phyloP scores from a whole-genome alignment of 805 yeast species.

The Schwanniomyces sp. region DNA sequence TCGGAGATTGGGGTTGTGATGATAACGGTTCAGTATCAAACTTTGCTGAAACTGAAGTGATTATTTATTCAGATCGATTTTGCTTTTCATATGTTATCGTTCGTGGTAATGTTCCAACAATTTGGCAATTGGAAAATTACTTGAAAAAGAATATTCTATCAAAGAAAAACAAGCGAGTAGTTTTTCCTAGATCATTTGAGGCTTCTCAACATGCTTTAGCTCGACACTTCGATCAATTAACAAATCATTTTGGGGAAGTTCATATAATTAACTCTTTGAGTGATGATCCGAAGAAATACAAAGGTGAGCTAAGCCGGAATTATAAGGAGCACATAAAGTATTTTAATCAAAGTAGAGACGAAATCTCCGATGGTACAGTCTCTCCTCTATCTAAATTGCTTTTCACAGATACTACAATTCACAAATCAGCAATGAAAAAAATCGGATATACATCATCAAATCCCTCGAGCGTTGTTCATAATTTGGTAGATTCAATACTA shows the following conservation, averaged over 20 bases:
- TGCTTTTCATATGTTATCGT: constrained; percentile 47
- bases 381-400: constrained; percentile 12
- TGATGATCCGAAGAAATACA: constrained; percentile 37
- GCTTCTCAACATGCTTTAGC: constrained; percentile 53
- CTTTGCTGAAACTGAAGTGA: constrained; percentile 52
- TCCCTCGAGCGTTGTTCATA: constrained; percentile 30
- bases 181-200: constrained; percentile 52
- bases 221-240: constrained; percentile 48
- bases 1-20: constrained; percentile 60
- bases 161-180: constrained; percentile 38
- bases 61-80: constrained; percentile 40
- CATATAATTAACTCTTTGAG: constrained; percentile 51
- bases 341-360: constrained; percentile 26
- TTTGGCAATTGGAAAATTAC: constrained; percentile 52
- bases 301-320: constrained; percentile 44
- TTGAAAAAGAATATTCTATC: constrained; percentile 33
- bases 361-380: background rate
- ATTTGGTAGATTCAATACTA: constrained; percentile 32
- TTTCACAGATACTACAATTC: constrained; percentile 29
- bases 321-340: constrained; percentile 37
- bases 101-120: constrained; percentile 55
- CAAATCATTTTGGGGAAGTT: constrained; percentile 49
- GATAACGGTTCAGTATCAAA: constrained; percentile 55
- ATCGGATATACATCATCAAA: constrained; percentile 32
- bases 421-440: constrained; percentile 32